Percentiles rank a stretch among this genome's conserved stretches.
These are phyloP conservation scores for Sporisorium reilianum DNA, from an alignment of 1,284 basidiomycete species.

Conservation along the genomic window DNA sequence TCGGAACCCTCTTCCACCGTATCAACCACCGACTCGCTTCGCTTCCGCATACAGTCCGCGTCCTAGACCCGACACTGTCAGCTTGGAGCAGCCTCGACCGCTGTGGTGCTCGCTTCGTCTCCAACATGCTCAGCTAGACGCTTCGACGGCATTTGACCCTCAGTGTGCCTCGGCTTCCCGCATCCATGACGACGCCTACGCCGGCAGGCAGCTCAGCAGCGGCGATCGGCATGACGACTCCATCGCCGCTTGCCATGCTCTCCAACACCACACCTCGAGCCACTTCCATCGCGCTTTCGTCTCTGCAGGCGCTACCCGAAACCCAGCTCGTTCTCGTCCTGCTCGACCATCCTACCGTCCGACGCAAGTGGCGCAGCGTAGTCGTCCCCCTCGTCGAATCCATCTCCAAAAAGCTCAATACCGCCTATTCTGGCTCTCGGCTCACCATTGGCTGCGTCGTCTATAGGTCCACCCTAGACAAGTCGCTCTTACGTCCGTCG, in stretches of 20 bases:
- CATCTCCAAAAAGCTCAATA: constrained; percentile 37
- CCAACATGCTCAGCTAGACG: constrained; percentile 10
- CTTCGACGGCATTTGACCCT: no score
- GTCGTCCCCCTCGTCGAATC: constrained; percentile 39
- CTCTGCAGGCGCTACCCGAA: constrained; percentile 39
- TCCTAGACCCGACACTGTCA: not conserved
- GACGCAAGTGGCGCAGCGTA: constrained; percentile 35
- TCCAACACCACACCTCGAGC: constrained; percentile 31
- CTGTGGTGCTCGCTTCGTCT: not conserved
- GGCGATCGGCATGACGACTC: constrained; percentile 27
- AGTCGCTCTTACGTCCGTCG: constrained; percentile 34
- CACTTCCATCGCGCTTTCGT: constrained; percentile 37
- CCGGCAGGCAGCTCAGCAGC: constrained; percentile 30
- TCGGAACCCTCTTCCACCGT: not conserved
- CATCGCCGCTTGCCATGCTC: constrained; percentile 40
- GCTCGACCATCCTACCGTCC: constrained; percentile 40
- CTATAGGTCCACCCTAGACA: constrained; percentile 33
- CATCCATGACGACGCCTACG: constrained; percentile 39
- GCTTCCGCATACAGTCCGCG: not conserved
- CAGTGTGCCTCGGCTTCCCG: not conserved
- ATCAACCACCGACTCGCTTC: not conserved
- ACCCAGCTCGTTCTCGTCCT: constrained; percentile 42
- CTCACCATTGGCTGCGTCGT: constrained; percentile 41
- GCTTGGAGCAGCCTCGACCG: not conserved
- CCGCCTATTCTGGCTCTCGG: constrained; percentile 33